These are phyloP conservation scores for Murraya paniculata DNA, from an alignment of 345 rosid species.

Conservation along the genomic window DNA sequence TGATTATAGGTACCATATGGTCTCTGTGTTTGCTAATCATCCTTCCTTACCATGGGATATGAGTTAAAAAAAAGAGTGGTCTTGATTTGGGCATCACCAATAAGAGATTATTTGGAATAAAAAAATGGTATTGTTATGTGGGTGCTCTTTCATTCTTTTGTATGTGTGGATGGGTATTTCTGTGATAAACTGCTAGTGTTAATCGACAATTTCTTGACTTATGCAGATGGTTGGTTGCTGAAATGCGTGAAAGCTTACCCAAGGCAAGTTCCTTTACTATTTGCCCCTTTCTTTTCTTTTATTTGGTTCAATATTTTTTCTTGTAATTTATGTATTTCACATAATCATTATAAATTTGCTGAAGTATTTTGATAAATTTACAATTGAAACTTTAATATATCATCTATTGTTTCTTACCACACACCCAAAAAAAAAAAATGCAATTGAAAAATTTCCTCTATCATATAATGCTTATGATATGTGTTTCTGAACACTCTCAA, in stretches of 20 bases:
- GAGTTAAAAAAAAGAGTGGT: background rate
- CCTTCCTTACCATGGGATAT: background rate
- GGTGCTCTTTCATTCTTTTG: background rate
- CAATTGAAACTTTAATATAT: background rate
- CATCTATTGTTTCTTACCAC: no score
- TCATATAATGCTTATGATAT: background rate
- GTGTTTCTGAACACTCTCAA: background rate
- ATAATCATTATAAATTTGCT: background rate
- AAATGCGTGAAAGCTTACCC: conserved; percentile 85
- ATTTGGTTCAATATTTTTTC: background rate
- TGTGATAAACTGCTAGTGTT: conserved; percentile 11
- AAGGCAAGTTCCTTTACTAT: conserved; percentile 54
- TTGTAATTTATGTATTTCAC: background rate
- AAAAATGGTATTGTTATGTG: conserved; percentile 3
- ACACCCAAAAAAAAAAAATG: no score
- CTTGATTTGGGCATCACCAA: background rate
- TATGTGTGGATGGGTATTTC: background rate
- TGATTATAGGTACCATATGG: conserved; percentile 70
- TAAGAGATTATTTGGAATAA: background rate
- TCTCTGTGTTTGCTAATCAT: conserved; percentile 3
- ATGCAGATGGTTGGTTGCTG: conserved; percentile 89
- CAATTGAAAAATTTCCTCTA: background rate
- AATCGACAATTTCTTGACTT: conserved; percentile 33
- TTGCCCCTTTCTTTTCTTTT: background rate
- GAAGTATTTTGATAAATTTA: background rate